Percentiles rank a stretch among this genome's conserved stretches.
phyloP scores from a whole-genome alignment of 805 yeast genomes.

The Candida saitoana region DNA sequence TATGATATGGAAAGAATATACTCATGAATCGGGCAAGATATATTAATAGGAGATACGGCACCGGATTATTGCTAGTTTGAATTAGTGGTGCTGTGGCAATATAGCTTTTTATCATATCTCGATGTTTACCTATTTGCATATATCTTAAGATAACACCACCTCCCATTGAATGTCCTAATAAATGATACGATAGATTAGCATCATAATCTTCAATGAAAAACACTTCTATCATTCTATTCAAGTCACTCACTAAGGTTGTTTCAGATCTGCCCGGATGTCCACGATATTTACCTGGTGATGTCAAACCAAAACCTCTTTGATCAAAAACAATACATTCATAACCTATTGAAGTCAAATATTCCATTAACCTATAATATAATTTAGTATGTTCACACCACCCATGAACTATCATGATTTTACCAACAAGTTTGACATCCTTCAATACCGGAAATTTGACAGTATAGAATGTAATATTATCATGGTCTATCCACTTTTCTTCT shows the following conservation, averaged over 20 bases:
- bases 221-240: slow-evolving; percentile 10
- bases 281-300: slow-evolving; percentile 9
- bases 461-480: slow-evolving; percentile 11
- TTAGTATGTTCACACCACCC: slow-evolving; percentile 12
- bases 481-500: neutral
- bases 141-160: slow-evolving; percentile 11
- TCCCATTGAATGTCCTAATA: slow-evolving; percentile 13
- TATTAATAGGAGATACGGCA: neutral
- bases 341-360: slow-evolving; percentile 8
- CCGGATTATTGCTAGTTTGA: neutral
- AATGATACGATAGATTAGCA: neutral
- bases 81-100: slow-evolving; percentile 9
- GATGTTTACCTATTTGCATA: slow-evolving; percentile 8
- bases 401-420: slow-evolving; percentile 10
- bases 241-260: slow-evolving; percentile 4
- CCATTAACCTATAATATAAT: slow-evolving; percentile 10
- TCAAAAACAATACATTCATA: slow-evolving; percentile 11
- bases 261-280: slow-evolving; percentile 8
- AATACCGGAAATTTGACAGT: slow-evolving; percentile 9
- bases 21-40: neutral
- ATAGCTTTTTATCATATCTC: slow-evolving; percentile 1
- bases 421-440: slow-evolving; percentile 1
- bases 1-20: neutral
- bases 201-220: neutral
- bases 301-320: slow-evolving; percentile 12